Evolutionary conservation across 139 green algal species (phyloP).

Genomic region (Chlorella sp.): DNA sequence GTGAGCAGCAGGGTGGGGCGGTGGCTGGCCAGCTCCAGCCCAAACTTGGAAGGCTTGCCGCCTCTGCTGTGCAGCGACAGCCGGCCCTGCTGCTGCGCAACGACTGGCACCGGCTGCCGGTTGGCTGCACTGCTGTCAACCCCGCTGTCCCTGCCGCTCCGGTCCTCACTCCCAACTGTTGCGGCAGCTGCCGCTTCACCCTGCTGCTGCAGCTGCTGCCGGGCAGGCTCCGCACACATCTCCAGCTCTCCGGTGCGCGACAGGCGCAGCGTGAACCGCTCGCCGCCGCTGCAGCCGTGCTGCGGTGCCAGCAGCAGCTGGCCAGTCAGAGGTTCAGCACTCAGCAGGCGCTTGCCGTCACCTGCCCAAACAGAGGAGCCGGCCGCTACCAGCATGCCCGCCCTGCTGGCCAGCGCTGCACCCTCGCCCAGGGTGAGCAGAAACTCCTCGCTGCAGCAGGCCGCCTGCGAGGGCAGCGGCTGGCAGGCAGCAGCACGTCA

Average conservation of each 20-base stretch:
- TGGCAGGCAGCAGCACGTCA: too few relatives aligned
- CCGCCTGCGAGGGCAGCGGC: neutral
- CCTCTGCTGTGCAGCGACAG: neutral
- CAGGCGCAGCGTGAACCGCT: slow-evolving; percentile 33
- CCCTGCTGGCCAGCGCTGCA: neutral
- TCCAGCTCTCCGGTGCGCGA: neutral
- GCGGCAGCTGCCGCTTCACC: neutral
- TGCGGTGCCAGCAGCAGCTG: slow-evolving; percentile 21
- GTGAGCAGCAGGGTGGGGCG: slow-evolving; percentile 32
- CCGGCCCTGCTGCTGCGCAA: neutral
- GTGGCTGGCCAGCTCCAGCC: slow-evolving; percentile 30
- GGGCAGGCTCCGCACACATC: neutral
- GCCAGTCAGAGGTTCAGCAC: neutral
- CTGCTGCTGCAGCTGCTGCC: too few relatives aligned
- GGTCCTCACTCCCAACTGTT: neutral
- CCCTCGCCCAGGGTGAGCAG: slow-evolving; percentile 20
- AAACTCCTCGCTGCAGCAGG: slow-evolving; percentile 49
- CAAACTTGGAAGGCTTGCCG: slow-evolving; percentile 14
- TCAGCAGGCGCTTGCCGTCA: slow-evolving; percentile 3
- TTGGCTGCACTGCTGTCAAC: neutral
- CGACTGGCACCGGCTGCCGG: neutral
- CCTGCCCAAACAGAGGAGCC: neutral
- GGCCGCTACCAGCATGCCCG: neutral
- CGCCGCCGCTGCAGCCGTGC: slow-evolving; percentile 3
- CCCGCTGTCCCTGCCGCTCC: neutral